phyloP scores from a whole-genome alignment of 73 alveolate species.

The Halteria grandinella region DNA sequence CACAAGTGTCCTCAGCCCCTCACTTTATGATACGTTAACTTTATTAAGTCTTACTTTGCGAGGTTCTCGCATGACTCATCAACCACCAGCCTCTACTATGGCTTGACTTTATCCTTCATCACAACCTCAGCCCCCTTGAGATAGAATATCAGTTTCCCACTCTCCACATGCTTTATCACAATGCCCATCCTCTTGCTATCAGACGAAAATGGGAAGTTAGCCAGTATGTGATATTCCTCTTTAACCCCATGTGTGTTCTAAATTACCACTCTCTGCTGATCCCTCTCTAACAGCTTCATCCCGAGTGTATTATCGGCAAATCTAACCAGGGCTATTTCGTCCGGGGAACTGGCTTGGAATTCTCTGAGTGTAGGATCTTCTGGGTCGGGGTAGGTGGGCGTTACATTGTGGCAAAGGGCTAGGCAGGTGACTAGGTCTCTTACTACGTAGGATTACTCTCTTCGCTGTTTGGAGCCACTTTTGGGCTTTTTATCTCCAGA shows the following conservation, averaged over 20 bases:
- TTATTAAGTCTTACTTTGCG: slow-evolving; percentile 76
- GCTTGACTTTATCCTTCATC: slow-evolving; percentile 74
- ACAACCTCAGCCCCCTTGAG: slow-evolving; percentile 90
- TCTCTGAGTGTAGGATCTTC: slow-evolving; percentile 40
- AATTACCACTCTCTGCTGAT: slow-evolving; percentile 52
- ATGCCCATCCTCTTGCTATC: slow-evolving; percentile 73
- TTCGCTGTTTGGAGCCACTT: slow-evolving; percentile 47
- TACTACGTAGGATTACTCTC: slow-evolving; percentile 71
- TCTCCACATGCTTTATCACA: slow-evolving; percentile 49
- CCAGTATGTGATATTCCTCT: slow-evolving; percentile 72
- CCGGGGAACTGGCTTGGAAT: slow-evolving; percentile 87
- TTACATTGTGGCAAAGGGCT: slow-evolving; percentile 80
- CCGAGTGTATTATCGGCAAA: slow-evolving; percentile 69
- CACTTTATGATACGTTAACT: slow-evolving; percentile 62
- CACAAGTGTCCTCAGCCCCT: slow-evolving; percentile 90
- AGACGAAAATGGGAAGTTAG: slow-evolving; percentile 74
- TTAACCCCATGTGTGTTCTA: slow-evolving; percentile 53
- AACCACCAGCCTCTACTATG: slow-evolving; percentile 65
- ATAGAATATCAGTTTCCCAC: slow-evolving; percentile 72
- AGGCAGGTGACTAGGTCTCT: slow-evolving; percentile 75
- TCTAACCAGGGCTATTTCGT: slow-evolving; percentile 89
- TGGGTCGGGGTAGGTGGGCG: slow-evolving; percentile 85
- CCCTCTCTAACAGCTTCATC: slow-evolving; percentile 66
- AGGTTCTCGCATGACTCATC: slow-evolving; percentile 82
- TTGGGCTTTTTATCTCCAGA: neutral